A percentile compares a stretch with the other conserved stretches of the same genome.
phyloP scores from a whole-genome alignment of 768 basidiomycete species.

The Trametes villosa region DNA sequence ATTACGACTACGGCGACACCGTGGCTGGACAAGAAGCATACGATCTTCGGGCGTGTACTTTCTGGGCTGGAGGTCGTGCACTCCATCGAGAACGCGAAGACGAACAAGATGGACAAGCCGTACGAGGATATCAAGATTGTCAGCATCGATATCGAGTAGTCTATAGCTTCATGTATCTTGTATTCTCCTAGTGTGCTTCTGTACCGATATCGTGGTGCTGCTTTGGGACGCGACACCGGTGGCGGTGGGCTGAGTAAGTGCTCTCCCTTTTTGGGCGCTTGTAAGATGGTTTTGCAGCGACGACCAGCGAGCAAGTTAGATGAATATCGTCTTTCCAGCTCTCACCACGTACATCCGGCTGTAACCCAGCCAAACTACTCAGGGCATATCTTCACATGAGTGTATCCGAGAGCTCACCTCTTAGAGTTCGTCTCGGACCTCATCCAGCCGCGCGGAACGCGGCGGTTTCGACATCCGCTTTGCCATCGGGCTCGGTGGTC shows the following conservation, averaged over 20 bases:
- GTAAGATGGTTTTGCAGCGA: no score
- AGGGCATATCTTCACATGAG: background rate
- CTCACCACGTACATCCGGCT: no score
- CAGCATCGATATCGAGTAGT: constrained; percentile 73
- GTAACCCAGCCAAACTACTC: no score
- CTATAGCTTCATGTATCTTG: background rate
- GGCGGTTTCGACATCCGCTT: constrained; percentile 44
- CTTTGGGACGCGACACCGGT: no score
- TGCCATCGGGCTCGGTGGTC: constrained; percentile 54
- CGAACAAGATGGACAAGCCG: constrained; percentile 84
- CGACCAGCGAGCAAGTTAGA: no score
- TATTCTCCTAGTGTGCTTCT: background rate
- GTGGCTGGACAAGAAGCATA: constrained; percentile 91
- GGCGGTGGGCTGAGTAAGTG: no score
- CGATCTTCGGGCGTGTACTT: constrained; percentile 89
- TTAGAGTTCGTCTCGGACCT: constrained; percentile 40
- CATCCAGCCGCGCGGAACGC: constrained; percentile 56
- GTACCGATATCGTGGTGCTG: background rate
- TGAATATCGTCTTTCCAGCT: no score
- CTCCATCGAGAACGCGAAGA: constrained; percentile 88
- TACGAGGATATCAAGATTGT: constrained; percentile 93
- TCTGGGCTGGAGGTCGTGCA: constrained; percentile 91
- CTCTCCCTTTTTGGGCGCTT: no score
- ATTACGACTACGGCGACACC: constrained; percentile 94
- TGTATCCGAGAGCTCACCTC: no score